Percentiles rank a stretch among this genome's conserved stretches.
These are phyloP conservation scores for Cryptosporidium sp. DNA, from an alignment of 169 alveolate species.

Conservation along the genomic window DNA sequence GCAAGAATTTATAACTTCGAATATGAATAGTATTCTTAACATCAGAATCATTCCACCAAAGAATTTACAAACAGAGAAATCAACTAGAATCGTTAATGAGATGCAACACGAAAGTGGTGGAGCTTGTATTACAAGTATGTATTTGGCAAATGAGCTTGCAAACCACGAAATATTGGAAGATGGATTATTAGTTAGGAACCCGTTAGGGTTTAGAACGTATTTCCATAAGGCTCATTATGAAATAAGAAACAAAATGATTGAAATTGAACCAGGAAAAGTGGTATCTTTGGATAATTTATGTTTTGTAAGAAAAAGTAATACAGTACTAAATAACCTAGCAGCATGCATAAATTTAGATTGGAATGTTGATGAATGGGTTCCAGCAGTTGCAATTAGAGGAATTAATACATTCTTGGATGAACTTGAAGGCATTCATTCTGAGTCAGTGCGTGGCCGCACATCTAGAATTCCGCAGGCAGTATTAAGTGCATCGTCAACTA, in stretches of 20 bases:
- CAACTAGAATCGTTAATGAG: constrained; percentile 58
- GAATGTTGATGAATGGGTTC: constrained; percentile 76
- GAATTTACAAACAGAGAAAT: constrained; percentile 40
- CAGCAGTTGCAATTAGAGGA: constrained; percentile 75
- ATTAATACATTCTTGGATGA: constrained; percentile 71
- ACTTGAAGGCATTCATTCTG: constrained; percentile 67
- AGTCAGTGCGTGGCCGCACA: constrained; percentile 51
- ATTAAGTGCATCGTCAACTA: constrained; percentile 57
- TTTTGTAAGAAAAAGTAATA: constrained; percentile 48
- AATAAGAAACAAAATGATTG: constrained; percentile 63
- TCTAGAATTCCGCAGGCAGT: constrained; percentile 76
- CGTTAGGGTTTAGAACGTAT: constrained; percentile 63
- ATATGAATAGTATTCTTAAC: constrained; percentile 66
- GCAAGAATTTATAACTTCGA: constrained; percentile 71
- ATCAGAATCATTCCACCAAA: constrained; percentile 53
- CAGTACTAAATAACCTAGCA: constrained; percentile 59
- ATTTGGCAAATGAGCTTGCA: constrained; percentile 72
- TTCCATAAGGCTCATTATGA: constrained; percentile 72
- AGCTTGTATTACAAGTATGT: constrained; percentile 70
- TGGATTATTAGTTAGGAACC: constrained; percentile 62
- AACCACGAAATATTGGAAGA: constrained; percentile 75
- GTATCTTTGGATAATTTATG: constrained; percentile 67
- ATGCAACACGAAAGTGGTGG: constrained; percentile 76
- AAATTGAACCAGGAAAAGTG: constrained; percentile 72
- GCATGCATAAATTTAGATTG: constrained; percentile 71